Evolutionary conservation across 805 yeast genomes (phyloP).

Genomic region (Candida palmyrensis): DNA sequence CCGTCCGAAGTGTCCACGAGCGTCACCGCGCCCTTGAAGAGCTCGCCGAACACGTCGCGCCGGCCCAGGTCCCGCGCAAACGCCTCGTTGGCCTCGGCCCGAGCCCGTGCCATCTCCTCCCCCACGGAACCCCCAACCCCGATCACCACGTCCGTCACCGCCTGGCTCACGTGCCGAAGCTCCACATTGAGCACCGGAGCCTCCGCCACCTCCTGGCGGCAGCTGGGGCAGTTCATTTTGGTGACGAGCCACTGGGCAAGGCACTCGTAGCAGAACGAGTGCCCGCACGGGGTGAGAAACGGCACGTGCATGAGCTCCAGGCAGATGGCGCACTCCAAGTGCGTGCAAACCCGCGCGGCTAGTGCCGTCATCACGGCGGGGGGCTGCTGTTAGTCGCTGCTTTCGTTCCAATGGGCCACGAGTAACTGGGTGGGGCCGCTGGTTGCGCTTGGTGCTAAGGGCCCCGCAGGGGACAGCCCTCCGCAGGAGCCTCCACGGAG

Average conservation of each 20-base stretch:
- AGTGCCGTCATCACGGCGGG: conserved; percentile 6
- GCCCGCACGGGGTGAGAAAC: conserved; percentile 62
- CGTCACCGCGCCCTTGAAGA: conserved; percentile 48
- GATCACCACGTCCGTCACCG: conserved; percentile 33
- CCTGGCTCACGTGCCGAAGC: conserved; percentile 41
- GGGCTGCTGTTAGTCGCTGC: no score
- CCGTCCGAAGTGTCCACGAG: conserved; percentile 63
- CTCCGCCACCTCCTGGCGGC: conserved; percentile 45
- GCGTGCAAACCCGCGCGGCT: conserved; percentile 21
- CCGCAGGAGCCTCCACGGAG: no score
- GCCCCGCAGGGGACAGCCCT: no score
- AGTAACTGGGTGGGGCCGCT: no score
- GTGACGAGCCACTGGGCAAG: conserved; percentile 57
- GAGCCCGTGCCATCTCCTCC: conserved; percentile 11
- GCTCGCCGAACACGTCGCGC: conserved; percentile 40
- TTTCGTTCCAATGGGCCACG: no score
- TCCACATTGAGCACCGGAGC: conserved; percentile 52
- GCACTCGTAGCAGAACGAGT: conserved; percentile 66
- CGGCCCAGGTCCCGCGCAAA: conserved; percentile 37
- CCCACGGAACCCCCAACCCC: conserved; percentile 23
- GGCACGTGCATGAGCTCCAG: conserved; percentile 68
- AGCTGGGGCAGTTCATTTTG: conserved; percentile 62
- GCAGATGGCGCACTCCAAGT: conserved; percentile 58
- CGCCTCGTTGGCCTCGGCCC: conserved; percentile 21
- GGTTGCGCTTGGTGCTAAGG: no score